Evolutionary conservation across 345 rosid species (phyloP).

Genomic region (thale cress (Arabidopsis thaliana)): TAIR10.1 NC_003076.8:1654501-1655000

Average conservation of each 20-base stretch:
- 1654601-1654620: constrained; percentile 66
- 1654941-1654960: no score
- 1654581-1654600: constrained; percentile 49
- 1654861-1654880: no score
- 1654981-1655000: no score
- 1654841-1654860: no score
- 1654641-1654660: constrained; percentile 63
- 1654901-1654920: no score
- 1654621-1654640: constrained; percentile 68
- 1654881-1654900: no score
- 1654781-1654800: background rate
- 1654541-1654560: constrained; percentile 50
- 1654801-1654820: background rate
- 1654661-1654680: constrained; percentile 45
- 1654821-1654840: no score
- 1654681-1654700: constrained; percentile 27
- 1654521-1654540: constrained; percentile 81
- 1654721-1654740: background rate
- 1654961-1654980: no score
- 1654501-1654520: constrained; percentile 83
- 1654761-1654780: background rate
- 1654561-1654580: constrained; percentile 60
- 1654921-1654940: no score
- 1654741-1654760: constrained; percentile 6
- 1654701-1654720: constrained; percentile 1